Evolutionary conservation across 2,329 filamentous ascomycete species (phyloP), one percentile per base, ranked within the genome.

Genomic region (Colletotrichum truncatum): DNA sequence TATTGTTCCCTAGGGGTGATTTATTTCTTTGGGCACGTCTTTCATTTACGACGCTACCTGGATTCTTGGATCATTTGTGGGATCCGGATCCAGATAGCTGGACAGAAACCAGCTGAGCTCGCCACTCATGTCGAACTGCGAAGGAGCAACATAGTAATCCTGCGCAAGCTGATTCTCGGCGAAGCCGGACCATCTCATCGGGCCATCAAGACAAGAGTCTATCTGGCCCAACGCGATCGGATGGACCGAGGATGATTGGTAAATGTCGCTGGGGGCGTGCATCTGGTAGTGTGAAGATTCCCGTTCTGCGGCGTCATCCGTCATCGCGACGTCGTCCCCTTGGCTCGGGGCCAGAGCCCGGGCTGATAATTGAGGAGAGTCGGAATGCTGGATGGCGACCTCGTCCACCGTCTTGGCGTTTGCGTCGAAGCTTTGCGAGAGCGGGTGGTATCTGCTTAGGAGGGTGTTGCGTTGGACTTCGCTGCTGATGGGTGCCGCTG

Each of bases 71-170:
- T 32, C 34, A 4, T 21, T 34, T 12, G 26, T 41, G 2, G 54
- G 38, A 16, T 64, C 54, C 11, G 54, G 28, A 9, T 64, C 60
- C 28, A 59, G 46, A 14, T 64, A 64, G 14, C 60, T 57, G 0
- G 60, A 64, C 7, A 59, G 14, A 10, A 64, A 64, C 60, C 54
- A 64, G 16, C 54, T 64, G 2, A 64, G 23, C 30, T 64, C 60
- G 36, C 54, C 60, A 14, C 54, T 53, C 54, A 64, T 59, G 23
- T 59, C 60, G 9, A 59, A 64, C 16, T 64, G 60, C 16, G 60
- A 59, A 4, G 60, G 54, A 4, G 60, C 54, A 3, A 64, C 54
- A 14, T 52, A 59, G 54, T 64, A 64, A 4, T 52, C 54, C 9
- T 48, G 54, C 3, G 46, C 60, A 4, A 59, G 46, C 23, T 59